phyloP scores from a whole-genome alignment of 768 basidiomycete genomes.

The Mycena olivaceomarginata region DNA sequence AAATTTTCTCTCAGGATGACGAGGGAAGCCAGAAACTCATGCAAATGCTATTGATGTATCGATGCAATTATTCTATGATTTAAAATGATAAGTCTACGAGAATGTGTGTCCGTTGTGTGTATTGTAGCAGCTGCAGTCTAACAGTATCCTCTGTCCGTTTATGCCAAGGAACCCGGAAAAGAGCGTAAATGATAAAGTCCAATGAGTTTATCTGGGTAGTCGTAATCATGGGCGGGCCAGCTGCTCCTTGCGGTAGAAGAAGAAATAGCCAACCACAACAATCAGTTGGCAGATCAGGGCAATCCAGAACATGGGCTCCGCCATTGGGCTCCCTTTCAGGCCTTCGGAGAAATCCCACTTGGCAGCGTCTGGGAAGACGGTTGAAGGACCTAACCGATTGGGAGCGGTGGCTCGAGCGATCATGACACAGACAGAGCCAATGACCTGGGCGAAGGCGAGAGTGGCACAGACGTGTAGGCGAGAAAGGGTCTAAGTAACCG shows the following conservation, averaged over 20 bases:
- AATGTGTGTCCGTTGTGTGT: constrained; percentile 26
- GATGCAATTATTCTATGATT: constrained; percentile 30
- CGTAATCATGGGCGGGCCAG: constrained; percentile 68
- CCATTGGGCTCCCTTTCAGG: constrained; percentile 86
- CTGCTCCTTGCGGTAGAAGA: constrained; percentile 98
- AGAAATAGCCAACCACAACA: constrained; percentile 95
- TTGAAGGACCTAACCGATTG: constrained; percentile 90
- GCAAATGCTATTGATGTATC: constrained; percentile 12
- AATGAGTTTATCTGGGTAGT: constrained; percentile 36
- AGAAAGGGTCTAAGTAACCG: constrained; percentile 79
- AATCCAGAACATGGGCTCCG: constrained; percentile 91
- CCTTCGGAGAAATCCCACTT: constrained; percentile 92
- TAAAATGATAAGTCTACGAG: constrained; percentile 34
- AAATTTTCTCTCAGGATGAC: no score
- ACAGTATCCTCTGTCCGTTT: constrained; percentile 42
- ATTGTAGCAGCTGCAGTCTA: constrained; percentile 40
- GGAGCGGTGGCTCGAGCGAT: constrained; percentile 94
- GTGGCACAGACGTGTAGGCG: constrained; percentile 96
- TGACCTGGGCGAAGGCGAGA: constrained; percentile 91
- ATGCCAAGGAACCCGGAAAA: constrained; percentile 37
- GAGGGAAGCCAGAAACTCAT: neutral
- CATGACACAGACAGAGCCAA: constrained; percentile 95
- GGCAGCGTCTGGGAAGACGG: constrained; percentile 94
- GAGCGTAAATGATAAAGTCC: constrained; percentile 34
- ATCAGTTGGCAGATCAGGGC: constrained; percentile 87